Evolutionary conservation across 805 yeast genomes (phyloP).

Genomic region (Kodamaea kakaduensis): DNA sequence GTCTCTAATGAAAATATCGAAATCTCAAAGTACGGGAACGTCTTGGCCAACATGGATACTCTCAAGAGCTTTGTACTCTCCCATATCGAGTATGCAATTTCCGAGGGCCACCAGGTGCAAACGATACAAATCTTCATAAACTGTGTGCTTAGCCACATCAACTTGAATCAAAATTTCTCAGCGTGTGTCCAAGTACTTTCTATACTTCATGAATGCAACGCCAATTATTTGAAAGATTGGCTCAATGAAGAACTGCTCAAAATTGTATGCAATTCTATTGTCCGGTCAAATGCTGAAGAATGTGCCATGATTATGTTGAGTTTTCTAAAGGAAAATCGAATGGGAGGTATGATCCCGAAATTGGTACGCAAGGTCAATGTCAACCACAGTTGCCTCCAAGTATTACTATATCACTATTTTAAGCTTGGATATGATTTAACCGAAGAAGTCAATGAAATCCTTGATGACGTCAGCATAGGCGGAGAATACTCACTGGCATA

Average conservation of each 20-base stretch:
- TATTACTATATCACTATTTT: constrained; percentile 20
- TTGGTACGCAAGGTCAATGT: constrained; percentile 25
- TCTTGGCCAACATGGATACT: constrained; percentile 26
- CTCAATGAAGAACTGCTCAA: constrained; percentile 27
- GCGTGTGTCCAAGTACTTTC: constrained; percentile 23
- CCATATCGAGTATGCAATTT: constrained; percentile 21
- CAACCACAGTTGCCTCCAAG: constrained; percentile 19
- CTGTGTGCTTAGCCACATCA: constrained; percentile 34
- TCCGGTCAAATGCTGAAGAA: constrained; percentile 25
- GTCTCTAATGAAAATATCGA: constrained; percentile 23
- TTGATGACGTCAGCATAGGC: too few species aligned
- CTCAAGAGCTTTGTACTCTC: constrained; percentile 20
- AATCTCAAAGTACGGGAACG: constrained; percentile 27
- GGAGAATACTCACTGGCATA: too few species aligned
- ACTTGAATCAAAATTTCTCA: constrained; percentile 31
- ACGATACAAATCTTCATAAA: constrained; percentile 29
- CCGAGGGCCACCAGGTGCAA: constrained; percentile 2
- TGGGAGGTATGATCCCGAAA: constrained; percentile 7
- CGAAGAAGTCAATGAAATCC: too few species aligned
- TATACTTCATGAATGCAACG: constrained; percentile 16
- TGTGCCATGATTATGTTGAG: constrained; percentile 23
- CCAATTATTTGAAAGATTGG: constrained; percentile 19
- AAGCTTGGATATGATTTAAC: too few species aligned
- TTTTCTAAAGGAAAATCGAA: constrained; percentile 12
- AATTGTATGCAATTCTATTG: constrained; percentile 25